Conservation (phyloP, 176 grass and related monocot species). For the Canna indica region DNA sequence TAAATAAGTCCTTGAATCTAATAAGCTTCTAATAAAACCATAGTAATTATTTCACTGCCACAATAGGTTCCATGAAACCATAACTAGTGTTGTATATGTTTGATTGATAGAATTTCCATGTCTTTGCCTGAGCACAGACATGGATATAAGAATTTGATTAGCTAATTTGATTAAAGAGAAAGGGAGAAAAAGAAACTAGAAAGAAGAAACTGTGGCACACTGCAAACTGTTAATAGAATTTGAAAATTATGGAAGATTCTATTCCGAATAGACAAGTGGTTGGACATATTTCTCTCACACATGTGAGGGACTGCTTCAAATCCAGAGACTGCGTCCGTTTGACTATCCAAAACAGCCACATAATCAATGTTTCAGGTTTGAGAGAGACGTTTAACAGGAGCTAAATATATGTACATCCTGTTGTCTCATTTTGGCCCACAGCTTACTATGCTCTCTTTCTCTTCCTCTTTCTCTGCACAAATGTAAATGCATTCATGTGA, state of each 20-base stretch:
- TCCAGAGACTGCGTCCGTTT: constrained; percentile 47
- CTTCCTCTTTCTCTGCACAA: neutral
- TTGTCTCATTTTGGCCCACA: neutral
- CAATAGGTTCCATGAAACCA: no score
- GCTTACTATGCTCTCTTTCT: no score
- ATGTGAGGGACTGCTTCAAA: constrained; percentile 57
- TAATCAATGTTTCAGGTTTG: no score
- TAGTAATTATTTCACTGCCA: no score
- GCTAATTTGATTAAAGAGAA: neutral
- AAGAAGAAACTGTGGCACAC: neutral
- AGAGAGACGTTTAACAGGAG: neutral
- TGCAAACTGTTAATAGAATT: constrained; percentile 28
- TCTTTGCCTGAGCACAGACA: no score
- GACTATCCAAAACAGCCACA: neutral
- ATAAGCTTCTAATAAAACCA: no score
- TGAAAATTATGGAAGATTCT: constrained; percentile 84
- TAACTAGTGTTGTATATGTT: no score
- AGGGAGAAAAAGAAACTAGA: neutral
- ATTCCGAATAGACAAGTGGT: constrained; percentile 64
- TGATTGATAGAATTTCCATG: no score
- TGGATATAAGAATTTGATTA: constrained; percentile 51
- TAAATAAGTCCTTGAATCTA: neutral
- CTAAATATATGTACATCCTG: neutral
- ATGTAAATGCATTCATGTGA: constrained; percentile 9
- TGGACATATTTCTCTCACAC: constrained; percentile 34